Evolutionary conservation across 2,329 filamentous ascomycete genomes (phyloP).

Genomic region (Botrytis galanthina): DNA sequence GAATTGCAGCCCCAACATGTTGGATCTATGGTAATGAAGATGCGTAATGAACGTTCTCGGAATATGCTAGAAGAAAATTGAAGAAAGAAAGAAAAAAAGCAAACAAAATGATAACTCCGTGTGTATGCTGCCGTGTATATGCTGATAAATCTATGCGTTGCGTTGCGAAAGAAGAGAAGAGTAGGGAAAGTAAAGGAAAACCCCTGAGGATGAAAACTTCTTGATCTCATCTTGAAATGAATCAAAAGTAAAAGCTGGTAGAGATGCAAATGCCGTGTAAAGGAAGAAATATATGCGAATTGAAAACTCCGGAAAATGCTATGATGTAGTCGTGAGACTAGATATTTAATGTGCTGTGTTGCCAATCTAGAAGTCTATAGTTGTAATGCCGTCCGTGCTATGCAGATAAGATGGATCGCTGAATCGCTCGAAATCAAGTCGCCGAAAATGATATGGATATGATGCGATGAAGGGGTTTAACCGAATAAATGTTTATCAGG

Average conservation of each 20-base stretch:
- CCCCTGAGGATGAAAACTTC: neutral
- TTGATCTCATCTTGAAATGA: neutral
- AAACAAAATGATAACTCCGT: neutral
- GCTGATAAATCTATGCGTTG: conserved; percentile 1
- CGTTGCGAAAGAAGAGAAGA: neutral
- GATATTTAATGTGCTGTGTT: neutral
- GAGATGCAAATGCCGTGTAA: neutral
- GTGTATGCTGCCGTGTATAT: neutral
- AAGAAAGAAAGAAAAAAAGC: neutral
- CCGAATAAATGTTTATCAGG: neutral
- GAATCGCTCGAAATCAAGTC: neutral
- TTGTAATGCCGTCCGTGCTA: neutral
- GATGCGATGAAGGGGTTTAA: conserved; percentile 14
- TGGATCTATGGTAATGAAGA: neutral
- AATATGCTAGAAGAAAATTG: neutral
- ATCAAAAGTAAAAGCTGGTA: neutral
- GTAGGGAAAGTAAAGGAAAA: neutral
- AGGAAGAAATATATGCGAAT: neutral
- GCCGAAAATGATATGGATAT: neutral
- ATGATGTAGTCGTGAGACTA: conserved; percentile 5
- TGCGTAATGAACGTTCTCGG: neutral
- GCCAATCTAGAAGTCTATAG: conserved; percentile 13
- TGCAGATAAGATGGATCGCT: neutral
- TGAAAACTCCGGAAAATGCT: neutral
- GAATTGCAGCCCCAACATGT: neutral